Base-by-base conservation (phyloP, 1,284 basidiomycete species). In the Papiliotrema terrestris region DNA sequence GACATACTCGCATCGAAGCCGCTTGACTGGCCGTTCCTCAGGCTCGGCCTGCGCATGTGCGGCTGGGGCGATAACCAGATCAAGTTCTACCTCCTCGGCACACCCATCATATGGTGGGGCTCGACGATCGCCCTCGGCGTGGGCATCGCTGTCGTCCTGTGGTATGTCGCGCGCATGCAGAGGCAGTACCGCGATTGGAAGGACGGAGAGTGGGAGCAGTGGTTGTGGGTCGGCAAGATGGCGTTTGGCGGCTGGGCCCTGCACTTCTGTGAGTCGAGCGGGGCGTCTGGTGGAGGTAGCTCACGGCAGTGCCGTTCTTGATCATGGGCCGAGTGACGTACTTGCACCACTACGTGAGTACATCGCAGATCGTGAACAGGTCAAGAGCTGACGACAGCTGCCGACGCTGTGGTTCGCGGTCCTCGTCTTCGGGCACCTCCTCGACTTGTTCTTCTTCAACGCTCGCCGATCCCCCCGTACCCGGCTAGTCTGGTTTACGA, bases 381-480 rank as follows among this genome's bases (percentile, higher is more conserved):
- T 46, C 14, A 22, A 23, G 19, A 11, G 14, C 20, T 20, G n/a
- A 23, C 25, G 32, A 1, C 63, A 90, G 87, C 85, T 98, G 6
- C 95, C 95, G 2, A 95, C 95, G 0, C 79, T 98, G 14, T 98
- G 94, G 81, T 98, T 98, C 79, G 84, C 93, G 3, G 91, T 98
- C 44, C 78, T 98, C 52, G 92, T 97, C 86, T 80, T 87, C 43
- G 90, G 86, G 0, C 91, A 97, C 72, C 72, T 98, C 45, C 80
- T 96, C 60, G 94, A 98, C 77, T 91, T 95, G 73, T 90, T 92
- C 76, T 78, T 96, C 65, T 94, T 97, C 78, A 83, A 83, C 3
- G 84, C 88, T 2, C 80, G 83, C 35, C 79, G 89, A 51, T 80
- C 82, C 1, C 78, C 79, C 8, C 76, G 78, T 39, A 85, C 84